Evolutionary conservation across 106 monocot species (phyloP).

Genomic region (Apostasia ramifera): DNA sequence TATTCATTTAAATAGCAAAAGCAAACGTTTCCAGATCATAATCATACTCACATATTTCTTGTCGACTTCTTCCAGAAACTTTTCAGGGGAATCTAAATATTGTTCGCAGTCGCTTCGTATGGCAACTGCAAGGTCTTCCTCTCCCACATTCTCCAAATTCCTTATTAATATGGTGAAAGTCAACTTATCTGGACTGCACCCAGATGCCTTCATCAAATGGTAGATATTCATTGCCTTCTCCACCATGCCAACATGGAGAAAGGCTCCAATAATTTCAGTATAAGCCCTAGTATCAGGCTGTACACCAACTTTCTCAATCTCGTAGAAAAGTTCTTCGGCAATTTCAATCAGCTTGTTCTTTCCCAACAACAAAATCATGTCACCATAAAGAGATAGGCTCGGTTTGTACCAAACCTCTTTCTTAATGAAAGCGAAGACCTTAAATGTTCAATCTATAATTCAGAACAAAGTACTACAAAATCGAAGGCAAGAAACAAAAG

Average conservation of each 20-base stretch:
- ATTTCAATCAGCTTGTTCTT: slow-evolving; percentile 57
- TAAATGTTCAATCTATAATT: slow-evolving; percentile 4
- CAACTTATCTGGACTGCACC: slow-evolving; percentile 49
- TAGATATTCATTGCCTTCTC: slow-evolving; percentile 70
- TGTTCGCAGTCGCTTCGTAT: slow-evolving; percentile 53
- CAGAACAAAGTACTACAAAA: too few relatives aligned
- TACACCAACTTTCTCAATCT: slow-evolving; percentile 37
- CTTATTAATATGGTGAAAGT: slow-evolving; percentile 70
- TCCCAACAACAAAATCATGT: slow-evolving; percentile 75
- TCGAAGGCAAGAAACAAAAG: too few relatives aligned
- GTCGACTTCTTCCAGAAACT: slow-evolving; percentile 50
- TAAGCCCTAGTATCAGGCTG: slow-evolving; percentile 57
- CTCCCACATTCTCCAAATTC: slow-evolving; percentile 61
- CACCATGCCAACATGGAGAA: slow-evolving; percentile 39
- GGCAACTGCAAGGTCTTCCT: slow-evolving; percentile 33
- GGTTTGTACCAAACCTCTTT: slow-evolving; percentile 64
- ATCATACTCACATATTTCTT: slow-evolving; percentile 50
- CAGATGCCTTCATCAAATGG: slow-evolving; percentile 58
- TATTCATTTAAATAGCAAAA: not conserved
- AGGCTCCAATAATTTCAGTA: slow-evolving; percentile 78
- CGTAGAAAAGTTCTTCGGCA: slow-evolving; percentile 54
- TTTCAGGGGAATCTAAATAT: slow-evolving; percentile 42
- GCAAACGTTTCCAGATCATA: not conserved
- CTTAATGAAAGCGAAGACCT: slow-evolving; percentile 59
- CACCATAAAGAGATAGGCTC: slow-evolving; percentile 54